Evolutionary conservation across 2,329 filamentous ascomycete species (phyloP), one percentile per base, ranked within the genome.

Genomic region (Fusarium illudens): DNA sequence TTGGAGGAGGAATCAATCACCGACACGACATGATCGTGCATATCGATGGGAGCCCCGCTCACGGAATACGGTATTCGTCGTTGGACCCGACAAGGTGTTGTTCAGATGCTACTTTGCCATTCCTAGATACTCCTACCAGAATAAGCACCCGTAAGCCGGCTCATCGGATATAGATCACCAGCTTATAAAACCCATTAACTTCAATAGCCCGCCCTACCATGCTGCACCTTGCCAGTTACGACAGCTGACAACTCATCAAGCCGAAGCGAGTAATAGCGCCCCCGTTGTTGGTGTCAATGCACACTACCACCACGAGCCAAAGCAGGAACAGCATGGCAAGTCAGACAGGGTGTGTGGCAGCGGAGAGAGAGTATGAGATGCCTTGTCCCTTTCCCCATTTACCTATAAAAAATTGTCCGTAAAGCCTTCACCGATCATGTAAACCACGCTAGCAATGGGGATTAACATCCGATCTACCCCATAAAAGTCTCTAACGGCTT

Each of bases 161-260:
- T 27, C 22, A 15, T 27, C 22, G 15, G 39, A 44, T 44, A 44
- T 8, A 27, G 42, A 46, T 46, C 42, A 10, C 42, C 42, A 27
- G 22, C 22, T 46, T 46, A 27, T 46, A 17, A 46, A 27, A 2
- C 22, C 22, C 6, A 27, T 54, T 42, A 15, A 39, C 36, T 54
- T 54, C 37, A 27, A 30, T 54, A 54, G 51, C 42, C 20, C 27
- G 27, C 30, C 17, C 9, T 39, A 9, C 36, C 42, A 54, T 19
- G 33, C 51, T 42, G 34, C 19, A 29, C 15, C 34, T 22, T 39
- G 36, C 25, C 27, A 17, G 22, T 30, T 42, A 33, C 32, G 49
- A 37, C 34, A 29, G 25, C 51, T 34, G 51, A 54, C 51, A 54
- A 54, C 51, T 42, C 51, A 54, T 42, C 51, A 54, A 54, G 51